Percentiles rank a stretch among this genome's conserved stretches.
Conservation (phyloP, 164 flowering plant species). For the Stephania yunnanensis region DNA sequence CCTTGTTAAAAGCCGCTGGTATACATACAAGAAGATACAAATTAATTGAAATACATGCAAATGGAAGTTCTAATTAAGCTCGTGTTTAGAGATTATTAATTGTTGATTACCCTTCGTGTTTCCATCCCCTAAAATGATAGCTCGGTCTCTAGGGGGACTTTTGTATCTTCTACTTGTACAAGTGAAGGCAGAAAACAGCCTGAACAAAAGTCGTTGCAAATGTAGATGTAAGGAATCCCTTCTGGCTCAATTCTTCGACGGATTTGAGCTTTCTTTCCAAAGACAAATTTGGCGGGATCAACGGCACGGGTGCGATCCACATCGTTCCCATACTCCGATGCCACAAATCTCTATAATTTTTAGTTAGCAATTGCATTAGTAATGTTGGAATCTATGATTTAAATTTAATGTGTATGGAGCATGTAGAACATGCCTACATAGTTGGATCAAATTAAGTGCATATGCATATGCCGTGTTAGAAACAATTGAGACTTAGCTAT, state of each 20-base stretch:
- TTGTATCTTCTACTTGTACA: conserved; percentile 36
- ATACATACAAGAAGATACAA: no score
- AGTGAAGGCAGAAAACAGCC: conserved; percentile 43
- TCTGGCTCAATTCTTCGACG: conserved; percentile 46
- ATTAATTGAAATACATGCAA: no score
- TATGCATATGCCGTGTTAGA: no score
- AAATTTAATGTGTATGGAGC: no score
- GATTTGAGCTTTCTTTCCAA: conserved; percentile 31
- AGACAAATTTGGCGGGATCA: conserved; percentile 47
- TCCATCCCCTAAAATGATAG: conserved; percentile 50
- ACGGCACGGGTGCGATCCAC: conserved; percentile 47
- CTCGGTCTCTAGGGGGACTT: conserved; percentile 55
- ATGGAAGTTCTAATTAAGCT: no score
- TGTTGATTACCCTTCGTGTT: conserved; percentile 47
- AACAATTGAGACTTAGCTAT: no score
- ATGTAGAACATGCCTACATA: no score
- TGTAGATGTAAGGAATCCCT: conserved; percentile 52
- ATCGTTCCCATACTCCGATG: conserved; percentile 64
- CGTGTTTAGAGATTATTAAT: no score
- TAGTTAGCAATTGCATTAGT: no score
- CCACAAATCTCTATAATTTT: conserved; percentile 65
- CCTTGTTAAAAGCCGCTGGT: conserved; percentile 53
- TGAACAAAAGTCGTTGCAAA: conserved; percentile 37
- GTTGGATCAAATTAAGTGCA: no score
- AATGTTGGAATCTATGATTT: no score